Conservation (phyloP, 805 yeast species). For the Wickerhamiella sergipiensis region DNA sequence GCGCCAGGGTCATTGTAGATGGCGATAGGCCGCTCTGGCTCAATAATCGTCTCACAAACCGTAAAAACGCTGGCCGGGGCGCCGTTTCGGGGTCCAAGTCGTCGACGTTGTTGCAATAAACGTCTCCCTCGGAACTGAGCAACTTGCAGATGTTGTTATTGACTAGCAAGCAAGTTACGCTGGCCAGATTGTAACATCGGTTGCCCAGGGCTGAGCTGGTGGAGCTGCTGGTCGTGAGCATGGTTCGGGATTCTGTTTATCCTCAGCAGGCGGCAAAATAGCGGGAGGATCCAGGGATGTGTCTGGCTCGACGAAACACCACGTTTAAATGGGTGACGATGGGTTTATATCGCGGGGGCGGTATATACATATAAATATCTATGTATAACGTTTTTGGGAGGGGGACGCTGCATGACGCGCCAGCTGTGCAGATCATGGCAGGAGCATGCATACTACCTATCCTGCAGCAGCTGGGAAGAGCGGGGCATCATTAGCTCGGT, state of each 20-base stretch:
- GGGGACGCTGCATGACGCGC: not conserved
- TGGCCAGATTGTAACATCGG: conserved; percentile 16
- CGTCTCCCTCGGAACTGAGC: not conserved
- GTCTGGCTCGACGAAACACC: not conserved
- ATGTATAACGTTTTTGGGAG: not conserved
- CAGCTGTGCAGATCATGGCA: not conserved
- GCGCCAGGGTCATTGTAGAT: conserved; percentile 21
- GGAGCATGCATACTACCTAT: not conserved
- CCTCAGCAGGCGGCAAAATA: no score
- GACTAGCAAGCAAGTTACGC: conserved; percentile 22
- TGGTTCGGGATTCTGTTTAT: no score
- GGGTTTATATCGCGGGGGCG: not conserved
- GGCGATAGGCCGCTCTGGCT: conserved; percentile 22
- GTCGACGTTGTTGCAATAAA: conserved; percentile 5
- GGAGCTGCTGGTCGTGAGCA: not conserved
- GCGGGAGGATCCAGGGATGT: not conserved
- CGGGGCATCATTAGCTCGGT: not conserved
- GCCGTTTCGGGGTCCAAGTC: conserved; percentile 1
- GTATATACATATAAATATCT: not conserved
- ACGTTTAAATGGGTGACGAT: not conserved
- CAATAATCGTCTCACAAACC: conserved; percentile 20
- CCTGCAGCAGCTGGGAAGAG: not conserved
- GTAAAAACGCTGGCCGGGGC: conserved; percentile 19
- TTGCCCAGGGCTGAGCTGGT: not conserved
- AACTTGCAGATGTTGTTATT: conserved; percentile 15